Base-by-base conservation (phyloP, 139 green algal genomes). In the Spirogloea muscicola region DNA sequence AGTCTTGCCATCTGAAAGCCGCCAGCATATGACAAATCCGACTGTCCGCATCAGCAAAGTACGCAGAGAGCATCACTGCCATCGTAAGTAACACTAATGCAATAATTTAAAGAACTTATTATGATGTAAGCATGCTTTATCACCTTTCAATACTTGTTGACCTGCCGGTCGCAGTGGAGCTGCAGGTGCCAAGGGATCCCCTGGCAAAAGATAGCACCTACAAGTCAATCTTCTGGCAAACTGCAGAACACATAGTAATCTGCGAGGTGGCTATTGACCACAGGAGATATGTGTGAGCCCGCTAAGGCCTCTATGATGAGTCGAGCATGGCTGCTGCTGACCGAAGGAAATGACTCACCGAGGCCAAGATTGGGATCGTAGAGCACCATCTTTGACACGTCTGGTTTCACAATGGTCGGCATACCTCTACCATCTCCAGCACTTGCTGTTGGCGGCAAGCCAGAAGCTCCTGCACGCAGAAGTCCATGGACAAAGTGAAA, bases 281-380 rank as follows among this genome's bases (percentile, higher is more conserved):
- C n/a, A 55, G n/a, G n/a, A 55, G n/a, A 55, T 55, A 31, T n/a
- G 21, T 55, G n/a, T 21, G n/a, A 55, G n/a, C 46, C 21, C 21
- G 21, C n/a, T 55, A 21, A 55, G 21, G 21, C 21, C 21, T 21
- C 46, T 31, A 55, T 55, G 21, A 21, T 55, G 46, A 21, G 21
- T 31, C 21, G 21, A 55, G 21, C 21, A 55, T 21, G 21, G 21
- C 21, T 21, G 46, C 21, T 31, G 46, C 21, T 21, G 21, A 21
- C 21, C 21, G 21, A 21, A 21, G 21, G 46, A 21, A 55, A 55
- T 21, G 46, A 31, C 46, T 21, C 42, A 70, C 60, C 41, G 18
- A 70, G 42, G 5, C 60, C 60, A 9, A 55, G 60, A 31, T 33
- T 66, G 60, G 60, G 60, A 60, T 70, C 60, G 42, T 70, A 70